These are phyloP conservation scores for Scutellaria galericulata DNA, from an alignment of 257 asterid species.

Conservation along the genomic window DNA sequence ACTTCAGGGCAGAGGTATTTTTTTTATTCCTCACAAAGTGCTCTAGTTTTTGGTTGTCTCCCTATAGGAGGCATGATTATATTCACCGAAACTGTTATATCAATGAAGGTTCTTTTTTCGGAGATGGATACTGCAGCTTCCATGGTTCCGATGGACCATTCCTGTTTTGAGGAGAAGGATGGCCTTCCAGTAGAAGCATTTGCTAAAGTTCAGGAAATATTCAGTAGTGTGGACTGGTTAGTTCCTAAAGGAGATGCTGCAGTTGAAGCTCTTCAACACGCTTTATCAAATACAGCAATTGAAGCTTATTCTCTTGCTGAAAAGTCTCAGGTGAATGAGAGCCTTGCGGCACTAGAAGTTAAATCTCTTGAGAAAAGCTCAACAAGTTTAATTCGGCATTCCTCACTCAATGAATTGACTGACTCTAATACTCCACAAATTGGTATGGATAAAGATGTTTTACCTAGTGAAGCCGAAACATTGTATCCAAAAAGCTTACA, in stretches of 20 bases:
- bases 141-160: conserved; percentile 58
- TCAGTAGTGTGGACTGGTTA: conserved; percentile 89
- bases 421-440: conserved; percentile 25
- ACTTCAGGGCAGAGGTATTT: conserved; percentile 89
- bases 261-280: conserved; percentile 62
- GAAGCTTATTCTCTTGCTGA: conserved; percentile 50
- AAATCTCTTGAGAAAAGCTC: conserved; percentile 43
- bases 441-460: conserved; percentile 31
- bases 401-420: conserved; percentile 33
- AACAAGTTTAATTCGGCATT: conserved; percentile 28
- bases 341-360: conserved; percentile 44
- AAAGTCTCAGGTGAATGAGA: conserved; percentile 46
- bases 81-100: conserved; percentile 34
- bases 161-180: conserved; percentile 91
- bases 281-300: conserved; percentile 48
- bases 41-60: conserved; percentile 29
- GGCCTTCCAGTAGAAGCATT: conserved; percentile 98
- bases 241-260: conserved; percentile 68
- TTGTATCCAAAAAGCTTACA: conserved; percentile 35
- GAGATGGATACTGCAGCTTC: conserved; percentile 84
- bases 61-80: conserved; percentile 30
- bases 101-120: conserved; percentile 84
- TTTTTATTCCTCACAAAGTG: conserved; percentile 12
- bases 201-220: conserved; percentile 86
- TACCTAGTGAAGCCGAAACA: conserved; percentile 43